A percentile compares a stretch with the other conserved stretches of the same genome.
phyloP scores from a whole-genome alignment of 371 early-diverging fungal species.

The Mucor lusitanicus region DNA sequence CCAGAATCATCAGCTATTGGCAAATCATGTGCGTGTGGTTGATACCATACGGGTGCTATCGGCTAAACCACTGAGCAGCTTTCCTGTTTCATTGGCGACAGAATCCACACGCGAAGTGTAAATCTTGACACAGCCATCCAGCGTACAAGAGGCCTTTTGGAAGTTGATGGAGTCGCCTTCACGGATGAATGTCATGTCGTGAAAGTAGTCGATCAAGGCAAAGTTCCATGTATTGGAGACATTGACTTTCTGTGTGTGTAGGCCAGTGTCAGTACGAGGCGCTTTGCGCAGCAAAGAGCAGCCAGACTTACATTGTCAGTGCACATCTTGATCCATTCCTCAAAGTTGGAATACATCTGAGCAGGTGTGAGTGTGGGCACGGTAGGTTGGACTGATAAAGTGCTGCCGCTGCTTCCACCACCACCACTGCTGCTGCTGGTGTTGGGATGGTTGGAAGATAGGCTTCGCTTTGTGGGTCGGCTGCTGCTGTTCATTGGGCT shows the following conservation, averaged over 20 bases:
- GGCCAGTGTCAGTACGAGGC: not conserved
- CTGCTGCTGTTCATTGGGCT: not conserved
- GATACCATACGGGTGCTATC: constrained; percentile 59
- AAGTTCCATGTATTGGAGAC: constrained; percentile 97
- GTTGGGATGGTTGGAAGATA: not conserved
- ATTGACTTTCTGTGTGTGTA: constrained; percentile 88
- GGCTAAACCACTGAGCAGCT: constrained; percentile 87
- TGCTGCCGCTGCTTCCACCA: not conserved
- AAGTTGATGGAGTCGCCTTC: constrained; percentile 99
- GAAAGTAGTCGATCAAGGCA: constrained; percentile 98
- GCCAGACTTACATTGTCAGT: constrained; percentile 83
- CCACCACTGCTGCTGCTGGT: not conserved
- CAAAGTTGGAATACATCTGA: constrained; percentile 71
- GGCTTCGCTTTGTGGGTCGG: not conserved
- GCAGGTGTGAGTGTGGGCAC: constrained; percentile 40
- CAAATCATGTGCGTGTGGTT: not conserved
- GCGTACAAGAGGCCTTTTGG: constrained; percentile 98
- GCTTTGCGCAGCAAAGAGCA: not conserved
- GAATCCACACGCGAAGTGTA: constrained; percentile 99
- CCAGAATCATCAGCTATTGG: not conserved
- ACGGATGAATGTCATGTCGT: constrained; percentile 91
- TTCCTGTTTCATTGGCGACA: constrained; percentile 94
- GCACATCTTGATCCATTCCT: constrained; percentile 97
- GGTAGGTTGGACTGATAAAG: constrained; percentile 2
- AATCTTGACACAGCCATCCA: constrained; percentile 99